phyloP scores from a whole-genome alignment of 2,329 filamentous ascomycete genomes.

The Fusarium penzigii region DNA sequence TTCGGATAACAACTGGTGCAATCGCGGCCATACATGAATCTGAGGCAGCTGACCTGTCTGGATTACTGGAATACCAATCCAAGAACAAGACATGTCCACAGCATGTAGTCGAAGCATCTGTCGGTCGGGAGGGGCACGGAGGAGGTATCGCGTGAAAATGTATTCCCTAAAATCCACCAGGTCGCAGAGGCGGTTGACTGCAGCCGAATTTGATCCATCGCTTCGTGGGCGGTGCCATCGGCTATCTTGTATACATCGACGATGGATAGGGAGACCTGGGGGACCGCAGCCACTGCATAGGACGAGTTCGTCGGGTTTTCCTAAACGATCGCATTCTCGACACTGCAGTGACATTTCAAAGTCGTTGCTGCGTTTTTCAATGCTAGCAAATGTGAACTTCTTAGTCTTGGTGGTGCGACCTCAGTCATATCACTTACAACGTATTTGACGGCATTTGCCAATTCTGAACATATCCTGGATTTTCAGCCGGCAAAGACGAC shows the following conservation, averaged over 20 bases:
- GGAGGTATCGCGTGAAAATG: constrained; percentile 4
- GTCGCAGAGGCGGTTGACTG: neutral
- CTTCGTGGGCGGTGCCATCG: neutral
- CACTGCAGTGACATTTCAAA: neutral
- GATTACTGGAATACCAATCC: constrained; percentile 4
- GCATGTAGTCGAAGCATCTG: neutral
- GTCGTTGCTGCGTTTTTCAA: neutral
- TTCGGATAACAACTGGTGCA: neutral
- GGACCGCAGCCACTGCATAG: constrained; percentile 1
- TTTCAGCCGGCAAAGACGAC: no score
- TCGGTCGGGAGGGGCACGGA: neutral
- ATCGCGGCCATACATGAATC: constrained; percentile 6
- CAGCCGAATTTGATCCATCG: neutral
- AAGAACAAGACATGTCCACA: neutral
- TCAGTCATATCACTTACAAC: neutral
- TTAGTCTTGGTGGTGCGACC: no score
- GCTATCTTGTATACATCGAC: neutral
- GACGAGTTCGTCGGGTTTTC: neutral
- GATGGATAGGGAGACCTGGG: neutral
- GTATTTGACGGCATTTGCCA: neutral
- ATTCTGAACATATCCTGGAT: no score
- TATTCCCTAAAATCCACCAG: neutral
- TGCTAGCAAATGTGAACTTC: neutral
- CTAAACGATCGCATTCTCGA: neutral
- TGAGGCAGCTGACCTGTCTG: neutral